Conservation (phyloP, 371 early-diverging fungal species). For the Globomyces sp. region DNA sequence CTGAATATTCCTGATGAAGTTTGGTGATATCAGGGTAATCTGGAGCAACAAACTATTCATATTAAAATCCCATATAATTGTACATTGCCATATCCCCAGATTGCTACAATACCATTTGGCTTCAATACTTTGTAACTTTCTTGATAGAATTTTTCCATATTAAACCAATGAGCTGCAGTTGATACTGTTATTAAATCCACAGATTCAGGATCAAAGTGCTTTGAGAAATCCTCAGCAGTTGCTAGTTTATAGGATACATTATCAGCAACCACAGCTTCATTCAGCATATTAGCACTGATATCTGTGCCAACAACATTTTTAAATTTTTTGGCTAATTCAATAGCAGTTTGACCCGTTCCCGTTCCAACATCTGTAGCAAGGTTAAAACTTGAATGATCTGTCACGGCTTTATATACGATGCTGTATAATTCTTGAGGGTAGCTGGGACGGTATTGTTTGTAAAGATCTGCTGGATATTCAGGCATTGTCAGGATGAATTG, state of each 20-base stretch:
- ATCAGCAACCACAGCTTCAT: not conserved
- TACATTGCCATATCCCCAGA: conserved; percentile 52
- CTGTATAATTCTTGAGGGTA: not conserved
- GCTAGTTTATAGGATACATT: not conserved
- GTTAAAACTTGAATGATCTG: not conserved
- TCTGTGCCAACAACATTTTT: conserved; percentile 14
- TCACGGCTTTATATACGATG: not conserved
- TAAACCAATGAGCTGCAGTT: conserved; percentile 8
- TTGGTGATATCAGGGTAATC: conserved; percentile 40
- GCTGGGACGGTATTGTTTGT: conserved; percentile 7
- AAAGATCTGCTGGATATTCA: not conserved
- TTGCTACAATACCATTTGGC: conserved; percentile 64
- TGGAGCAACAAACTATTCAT: conserved; percentile 42
- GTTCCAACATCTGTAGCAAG: conserved; percentile 10
- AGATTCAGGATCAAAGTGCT: not conserved
- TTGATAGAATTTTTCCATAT: conserved; percentile 49
- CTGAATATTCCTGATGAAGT: conserved; percentile 30
- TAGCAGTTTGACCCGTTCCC: conserved; percentile 17
- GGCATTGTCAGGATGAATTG: not conserved
- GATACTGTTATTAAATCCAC: conserved; percentile 3
- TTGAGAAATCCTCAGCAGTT: not conserved
- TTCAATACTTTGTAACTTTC: conserved; percentile 66
- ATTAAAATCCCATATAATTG: too few species aligned
- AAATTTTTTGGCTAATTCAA: conserved; percentile 5
- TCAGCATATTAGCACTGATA: not conserved